These are phyloP conservation scores for Pseudoturritis turrita DNA, from an alignment of 345 rosid genomes.

Conservation along the genomic window DNA sequence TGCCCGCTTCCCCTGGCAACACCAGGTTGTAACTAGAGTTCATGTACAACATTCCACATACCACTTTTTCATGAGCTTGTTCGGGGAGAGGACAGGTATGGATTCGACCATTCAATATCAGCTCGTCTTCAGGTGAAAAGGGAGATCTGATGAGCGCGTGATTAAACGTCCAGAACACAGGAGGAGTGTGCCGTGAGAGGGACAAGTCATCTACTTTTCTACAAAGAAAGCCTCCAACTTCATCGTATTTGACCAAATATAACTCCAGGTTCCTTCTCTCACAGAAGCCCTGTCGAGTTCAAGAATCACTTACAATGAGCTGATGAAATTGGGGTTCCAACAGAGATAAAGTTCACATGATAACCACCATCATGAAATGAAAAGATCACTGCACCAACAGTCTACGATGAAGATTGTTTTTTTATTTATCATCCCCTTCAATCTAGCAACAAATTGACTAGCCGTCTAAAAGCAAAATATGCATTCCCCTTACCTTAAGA, in stretches of 20 bases:
- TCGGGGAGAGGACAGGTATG: conserved; percentile 38
- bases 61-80: conserved; percentile 32
- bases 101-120: conserved; percentile 44
- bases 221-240: conserved; percentile 65
- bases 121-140: conserved; percentile 51
- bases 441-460: no score
- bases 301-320: conserved; percentile 1
- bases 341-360: not conserved
- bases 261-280: conserved; percentile 62
- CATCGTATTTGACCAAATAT: conserved; percentile 74
- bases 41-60: conserved; percentile 51
- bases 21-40: conserved; percentile 58
- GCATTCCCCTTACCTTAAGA: no score
- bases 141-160: conserved; percentile 43
- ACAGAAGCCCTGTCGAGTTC: conserved; percentile 60
- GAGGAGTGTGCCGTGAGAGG: conserved; percentile 41
- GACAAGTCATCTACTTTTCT: conserved; percentile 58
- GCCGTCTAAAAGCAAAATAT: no score
- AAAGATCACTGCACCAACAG: not conserved
- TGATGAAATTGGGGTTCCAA: not conserved
- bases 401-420: not conserved
- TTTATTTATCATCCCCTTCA: not conserved
- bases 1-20: conserved; percentile 36
- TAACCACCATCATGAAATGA: conserved; percentile 4
- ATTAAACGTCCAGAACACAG: conserved; percentile 72